Base-by-base conservation (phyloP, 2,329 filamentous ascomycete genomes). In the Aspergillus sp. region DNA sequence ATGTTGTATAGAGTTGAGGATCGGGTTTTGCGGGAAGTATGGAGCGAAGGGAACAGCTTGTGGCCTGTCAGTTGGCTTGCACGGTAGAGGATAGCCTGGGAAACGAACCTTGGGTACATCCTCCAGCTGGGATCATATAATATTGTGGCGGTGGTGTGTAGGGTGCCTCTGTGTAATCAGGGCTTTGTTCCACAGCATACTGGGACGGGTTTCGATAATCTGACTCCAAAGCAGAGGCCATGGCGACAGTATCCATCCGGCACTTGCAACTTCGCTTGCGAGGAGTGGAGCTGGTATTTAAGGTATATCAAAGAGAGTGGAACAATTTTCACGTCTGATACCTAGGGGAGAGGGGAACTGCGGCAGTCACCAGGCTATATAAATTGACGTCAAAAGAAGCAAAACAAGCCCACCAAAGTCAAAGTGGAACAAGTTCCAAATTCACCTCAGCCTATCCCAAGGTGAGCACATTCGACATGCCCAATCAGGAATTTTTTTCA, bases 361-460 rank as follows among this genome's bases (percentile, higher is more conserved):
- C 17, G 21, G 48, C 35, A 25, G 31, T n/a, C 33, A 33, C 40
- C 21, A 39, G 8, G 35, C 7, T 54, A 40, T 54, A 54, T 54
- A 54, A 37, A 40, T 12, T 54, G 44, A 47, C 52, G 35, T 54
- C 44, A 48, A 54, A 54, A 53, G 41, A 46, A 48, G 52, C 43
- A 54, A 54, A 54, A 46, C 15, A 44, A 41, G 44, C 8, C 52
- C 52, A 41, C 27, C 31, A 39, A 9, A 23, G 43, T 27, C 21
- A 25, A 25, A n/a, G 52, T 47, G 27, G 43, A 31, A 54, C 40
- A 12, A 17, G 17, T 46, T n/a, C 33, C 37, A 23, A 48, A 27
- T 21, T 25, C 12, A 9, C 17, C n/a, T 23, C n/a, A 31, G 27
- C 21, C 21, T 21, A 21, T 21, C 21, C 21, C 21, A 21, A 23